Evolutionary conservation across 331 rosid species (phyloP).

Genomic region (Malus hybrid): DNA sequence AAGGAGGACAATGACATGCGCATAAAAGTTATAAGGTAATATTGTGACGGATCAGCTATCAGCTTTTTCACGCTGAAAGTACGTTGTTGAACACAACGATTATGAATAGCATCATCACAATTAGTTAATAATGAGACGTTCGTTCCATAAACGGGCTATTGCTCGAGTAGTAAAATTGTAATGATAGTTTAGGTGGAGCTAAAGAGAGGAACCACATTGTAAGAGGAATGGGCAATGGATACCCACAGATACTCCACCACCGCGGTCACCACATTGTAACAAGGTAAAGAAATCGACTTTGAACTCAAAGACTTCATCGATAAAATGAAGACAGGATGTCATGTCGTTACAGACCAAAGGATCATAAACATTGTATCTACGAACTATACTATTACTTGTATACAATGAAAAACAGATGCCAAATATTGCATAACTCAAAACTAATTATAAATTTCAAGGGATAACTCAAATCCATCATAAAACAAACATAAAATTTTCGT

Average conservation of each 20-base stretch:
- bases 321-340: no score
- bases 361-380: neutral
- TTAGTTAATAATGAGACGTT: no score
- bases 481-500: no score
- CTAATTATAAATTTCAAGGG: no score
- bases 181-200: neutral
- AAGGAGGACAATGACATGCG: neutral
- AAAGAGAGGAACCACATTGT: neutral
- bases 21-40: neutral
- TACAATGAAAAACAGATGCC: neutral
- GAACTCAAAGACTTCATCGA: no score
- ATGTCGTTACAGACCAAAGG: neutral
- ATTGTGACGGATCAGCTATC: neutral
- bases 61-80: neutral
- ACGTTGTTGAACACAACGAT: no score
- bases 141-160: no score
- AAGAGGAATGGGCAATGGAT: neutral
- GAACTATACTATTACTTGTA: neutral
- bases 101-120: no score
- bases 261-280: no score
- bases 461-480: neutral
- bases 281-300: no score
- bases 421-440: neutral
- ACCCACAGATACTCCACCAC: no score
- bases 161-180: neutral